Conservation (phyloP, 2,329 filamentous ascomycete species). For the Ceratocystis albifundus region DNA sequence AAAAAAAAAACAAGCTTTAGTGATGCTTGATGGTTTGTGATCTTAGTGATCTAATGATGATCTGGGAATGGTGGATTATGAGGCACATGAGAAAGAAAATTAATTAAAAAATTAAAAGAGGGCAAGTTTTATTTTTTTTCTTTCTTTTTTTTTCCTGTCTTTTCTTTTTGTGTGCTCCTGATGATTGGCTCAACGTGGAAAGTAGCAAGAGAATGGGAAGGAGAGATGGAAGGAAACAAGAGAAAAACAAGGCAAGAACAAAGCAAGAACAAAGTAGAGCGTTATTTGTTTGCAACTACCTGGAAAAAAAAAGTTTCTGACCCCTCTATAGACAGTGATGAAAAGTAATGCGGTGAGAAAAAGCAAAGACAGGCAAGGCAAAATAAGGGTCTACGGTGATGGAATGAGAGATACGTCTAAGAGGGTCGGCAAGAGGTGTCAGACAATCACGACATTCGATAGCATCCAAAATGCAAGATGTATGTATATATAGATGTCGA, state of each 20-base stretch:
- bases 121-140: background rate
- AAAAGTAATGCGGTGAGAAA: background rate
- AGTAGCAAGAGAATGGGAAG: background rate
- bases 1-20: too few relatives aligned
- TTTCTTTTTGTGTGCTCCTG: background rate
- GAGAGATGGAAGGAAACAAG: background rate
- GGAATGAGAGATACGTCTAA: background rate
- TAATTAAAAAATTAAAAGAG: background rate
- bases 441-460: too few relatives aligned
- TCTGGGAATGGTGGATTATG: background rate
- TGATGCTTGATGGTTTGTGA: too few relatives aligned
- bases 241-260: background rate
- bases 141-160: background rate
- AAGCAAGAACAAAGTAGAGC: background rate
- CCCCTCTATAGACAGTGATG: background rate
- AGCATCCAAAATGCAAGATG: too few relatives aligned
- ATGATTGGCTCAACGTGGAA: background rate
- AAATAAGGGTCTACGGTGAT: background rate
- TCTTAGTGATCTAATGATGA: too few relatives aligned
- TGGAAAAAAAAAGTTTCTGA: background rate
- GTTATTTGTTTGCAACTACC: background rate
- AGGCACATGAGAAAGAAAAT: background rate
- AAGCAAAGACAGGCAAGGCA: background rate
- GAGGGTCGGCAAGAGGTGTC: too few relatives aligned
- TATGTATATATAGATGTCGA: too few relatives aligned